Evolutionary conservation across 2,329 filamentous ascomycete species (phyloP).

Genomic region (Cyanodermella asteris): DNA sequence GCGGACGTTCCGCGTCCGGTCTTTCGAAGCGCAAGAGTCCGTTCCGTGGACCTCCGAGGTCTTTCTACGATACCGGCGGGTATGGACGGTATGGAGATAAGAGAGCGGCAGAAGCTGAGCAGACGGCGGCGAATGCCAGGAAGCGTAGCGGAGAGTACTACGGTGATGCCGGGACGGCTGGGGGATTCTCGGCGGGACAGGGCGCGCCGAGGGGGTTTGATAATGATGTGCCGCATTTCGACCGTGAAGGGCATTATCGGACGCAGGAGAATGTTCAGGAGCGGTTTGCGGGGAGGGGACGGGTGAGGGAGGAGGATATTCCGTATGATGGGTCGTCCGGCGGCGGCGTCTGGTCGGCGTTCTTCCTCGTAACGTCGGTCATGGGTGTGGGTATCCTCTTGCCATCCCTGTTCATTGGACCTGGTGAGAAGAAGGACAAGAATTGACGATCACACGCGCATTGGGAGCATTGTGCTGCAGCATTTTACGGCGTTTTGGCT

Average conservation of each 20-base stretch:
- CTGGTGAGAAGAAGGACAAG: no score
- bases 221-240: conserved; percentile 53
- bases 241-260: conserved; percentile 46
- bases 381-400: conserved; percentile 10
- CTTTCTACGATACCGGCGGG: conserved; percentile 64
- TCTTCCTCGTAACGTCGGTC: conserved; percentile 9
- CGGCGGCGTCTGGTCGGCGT: conserved; percentile 4
- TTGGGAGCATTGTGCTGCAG: no score
- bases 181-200: conserved; percentile 6
- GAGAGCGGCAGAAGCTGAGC: conserved; percentile 23
- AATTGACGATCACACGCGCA: no score
- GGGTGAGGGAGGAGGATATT: conserved; percentile 23
- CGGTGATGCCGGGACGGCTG: not conserved
- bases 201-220: conserved; percentile 1
- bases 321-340: conserved; percentile 21
- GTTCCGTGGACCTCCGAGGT: conserved; percentile 72
- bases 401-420: conserved; percentile 3
- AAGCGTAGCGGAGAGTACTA: conserved; percentile 1
- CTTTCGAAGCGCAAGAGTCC: conserved; percentile 52
- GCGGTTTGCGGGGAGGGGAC: conserved; percentile 13
- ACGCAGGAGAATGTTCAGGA: conserved; percentile 38
- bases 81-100: conserved; percentile 48
- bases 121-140: conserved; percentile 3
- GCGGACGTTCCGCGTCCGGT: conserved; percentile 58
- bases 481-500: no score